Evolutionary conservation across 2,329 filamentous ascomycete genomes (phyloP).

Genomic region (Neonectria punicea): DNA sequence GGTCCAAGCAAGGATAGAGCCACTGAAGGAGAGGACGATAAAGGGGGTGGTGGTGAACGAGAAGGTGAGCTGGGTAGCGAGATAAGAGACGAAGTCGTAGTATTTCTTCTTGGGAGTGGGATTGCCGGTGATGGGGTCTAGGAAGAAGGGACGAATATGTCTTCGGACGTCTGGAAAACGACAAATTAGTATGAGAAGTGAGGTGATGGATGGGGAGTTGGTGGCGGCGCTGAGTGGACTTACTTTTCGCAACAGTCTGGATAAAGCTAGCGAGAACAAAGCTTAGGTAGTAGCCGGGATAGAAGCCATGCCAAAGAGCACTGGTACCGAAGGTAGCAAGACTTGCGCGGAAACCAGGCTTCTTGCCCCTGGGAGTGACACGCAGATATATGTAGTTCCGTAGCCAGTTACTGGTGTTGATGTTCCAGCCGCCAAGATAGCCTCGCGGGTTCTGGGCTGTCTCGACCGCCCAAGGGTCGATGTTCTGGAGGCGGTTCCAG

Average conservation of each 20-base stretch:
- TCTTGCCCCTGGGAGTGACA: slow-evolving; percentile 94
- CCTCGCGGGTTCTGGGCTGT: slow-evolving; percentile 91
- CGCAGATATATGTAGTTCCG: slow-evolving; percentile 95
- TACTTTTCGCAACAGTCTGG: slow-evolving; percentile 94
- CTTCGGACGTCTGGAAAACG: slow-evolving; percentile 79
- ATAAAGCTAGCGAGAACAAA: slow-evolving; percentile 92
- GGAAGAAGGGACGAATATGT: slow-evolving; percentile 90
- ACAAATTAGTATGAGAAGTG: slow-evolving; percentile 13
- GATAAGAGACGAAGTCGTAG: slow-evolving; percentile 82
- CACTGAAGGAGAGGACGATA: slow-evolving; percentile 78
- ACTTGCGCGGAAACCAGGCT: slow-evolving; percentile 94
- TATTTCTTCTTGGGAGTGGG: slow-evolving; percentile 80
- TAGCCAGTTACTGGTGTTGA: slow-evolving; percentile 98
- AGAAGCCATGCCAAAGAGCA: slow-evolving; percentile 98
- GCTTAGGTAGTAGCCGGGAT: slow-evolving; percentile 92
- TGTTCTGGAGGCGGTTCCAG: slow-evolving; percentile 90
- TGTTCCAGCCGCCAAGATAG: slow-evolving; percentile 95
- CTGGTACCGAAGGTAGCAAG: slow-evolving; percentile 94
- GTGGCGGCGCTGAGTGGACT: slow-evolving; percentile 50
- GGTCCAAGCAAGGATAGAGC: slow-evolving; percentile 80
- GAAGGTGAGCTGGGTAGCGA: slow-evolving; percentile 84
- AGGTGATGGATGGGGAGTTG: too few relatives aligned
- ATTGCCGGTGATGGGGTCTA: slow-evolving; percentile 77
- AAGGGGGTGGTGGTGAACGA: slow-evolving; percentile 88
- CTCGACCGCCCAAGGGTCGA: slow-evolving; percentile 87